These are phyloP conservation scores for Botrytis deweyae DNA, from an alignment of 2,329 filamentous ascomycete species.

Conservation along the genomic window DNA sequence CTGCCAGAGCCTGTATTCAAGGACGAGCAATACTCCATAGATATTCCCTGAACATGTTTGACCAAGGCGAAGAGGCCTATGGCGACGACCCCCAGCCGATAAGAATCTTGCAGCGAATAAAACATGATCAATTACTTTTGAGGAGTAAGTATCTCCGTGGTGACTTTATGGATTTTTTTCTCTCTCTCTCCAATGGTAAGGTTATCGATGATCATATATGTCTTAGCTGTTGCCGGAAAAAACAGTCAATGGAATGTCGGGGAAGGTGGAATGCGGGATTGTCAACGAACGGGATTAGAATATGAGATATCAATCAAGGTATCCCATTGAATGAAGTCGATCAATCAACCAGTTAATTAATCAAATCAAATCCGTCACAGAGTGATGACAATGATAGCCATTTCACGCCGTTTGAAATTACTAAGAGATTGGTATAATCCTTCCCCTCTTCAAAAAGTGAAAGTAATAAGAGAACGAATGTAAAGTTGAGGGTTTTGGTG, in stretches of 20 bases:
- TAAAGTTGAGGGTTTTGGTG: not conserved
- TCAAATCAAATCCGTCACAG: constrained; percentile 14
- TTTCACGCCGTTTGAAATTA: constrained; percentile 5
- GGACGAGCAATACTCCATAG: constrained; percentile 45
- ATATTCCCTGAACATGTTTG: constrained; percentile 25
- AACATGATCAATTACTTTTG: constrained; percentile 24
- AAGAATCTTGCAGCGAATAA: constrained; percentile 26
- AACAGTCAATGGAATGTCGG: constrained; percentile 19
- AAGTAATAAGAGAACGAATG: constrained; percentile 11
- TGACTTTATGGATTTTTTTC: not conserved
- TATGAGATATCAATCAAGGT: constrained; percentile 33
- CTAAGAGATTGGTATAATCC: constrained; percentile 11
- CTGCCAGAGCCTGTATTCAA: constrained; percentile 47
- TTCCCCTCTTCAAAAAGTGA: not conserved
- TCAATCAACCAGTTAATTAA: constrained; percentile 13
- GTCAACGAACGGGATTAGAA: constrained; percentile 21
- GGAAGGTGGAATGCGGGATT: constrained; percentile 26
- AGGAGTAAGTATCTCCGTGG: constrained; percentile 14
- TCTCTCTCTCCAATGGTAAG: not conserved
- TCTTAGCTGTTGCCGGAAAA: constrained; percentile 20
- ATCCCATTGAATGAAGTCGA: constrained; percentile 32
- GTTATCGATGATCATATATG: constrained; percentile 17
- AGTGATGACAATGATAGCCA: constrained; percentile 1
- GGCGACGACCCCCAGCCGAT: constrained; percentile 32
- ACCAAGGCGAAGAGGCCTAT: constrained; percentile 24